phyloP scores from a whole-genome alignment of 139 green algal species.

The Limnomonas spitsbergensis region DNA sequence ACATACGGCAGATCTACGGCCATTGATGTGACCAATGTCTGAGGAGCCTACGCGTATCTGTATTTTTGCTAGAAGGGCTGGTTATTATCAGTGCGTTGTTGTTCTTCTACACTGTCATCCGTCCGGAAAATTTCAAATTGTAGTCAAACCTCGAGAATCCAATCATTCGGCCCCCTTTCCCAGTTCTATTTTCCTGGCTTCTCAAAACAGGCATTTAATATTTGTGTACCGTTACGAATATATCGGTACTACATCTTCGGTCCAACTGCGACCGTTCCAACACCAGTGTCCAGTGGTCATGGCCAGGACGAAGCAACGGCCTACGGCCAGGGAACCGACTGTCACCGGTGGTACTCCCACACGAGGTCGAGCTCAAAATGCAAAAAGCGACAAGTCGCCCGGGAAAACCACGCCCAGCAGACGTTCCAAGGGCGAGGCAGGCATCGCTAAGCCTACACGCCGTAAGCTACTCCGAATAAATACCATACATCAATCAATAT shows the following conservation, averaged over 20 bases:
- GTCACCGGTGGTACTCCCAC: neutral
- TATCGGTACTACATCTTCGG: too few species aligned
- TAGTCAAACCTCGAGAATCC: neutral
- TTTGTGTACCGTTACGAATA: too few species aligned
- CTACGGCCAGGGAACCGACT: neutral
- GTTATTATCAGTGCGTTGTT: too few species aligned
- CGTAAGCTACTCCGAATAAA: too few species aligned
- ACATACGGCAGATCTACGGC: too few species aligned
- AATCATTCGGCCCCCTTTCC: neutral
- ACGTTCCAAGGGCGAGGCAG: neutral
- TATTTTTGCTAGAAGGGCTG: too few species aligned
- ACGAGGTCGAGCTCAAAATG: neutral
- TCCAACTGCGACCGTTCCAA: too few species aligned
- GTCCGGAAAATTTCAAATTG: too few species aligned
- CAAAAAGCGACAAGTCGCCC: neutral
- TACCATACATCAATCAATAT: too few species aligned
- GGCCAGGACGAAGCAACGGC: neutral
- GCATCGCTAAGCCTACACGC: neutral
- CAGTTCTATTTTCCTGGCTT: neutral
- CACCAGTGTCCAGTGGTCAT: neutral
- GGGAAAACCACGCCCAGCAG: neutral
- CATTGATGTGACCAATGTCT: too few species aligned
- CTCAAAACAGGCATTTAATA: neutral
- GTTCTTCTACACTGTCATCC: too few species aligned
- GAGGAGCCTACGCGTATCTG: too few species aligned